Base-by-base conservation (phyloP, 1,139 yeast genomes). In the Saccharomyces pastorianus region DNA sequence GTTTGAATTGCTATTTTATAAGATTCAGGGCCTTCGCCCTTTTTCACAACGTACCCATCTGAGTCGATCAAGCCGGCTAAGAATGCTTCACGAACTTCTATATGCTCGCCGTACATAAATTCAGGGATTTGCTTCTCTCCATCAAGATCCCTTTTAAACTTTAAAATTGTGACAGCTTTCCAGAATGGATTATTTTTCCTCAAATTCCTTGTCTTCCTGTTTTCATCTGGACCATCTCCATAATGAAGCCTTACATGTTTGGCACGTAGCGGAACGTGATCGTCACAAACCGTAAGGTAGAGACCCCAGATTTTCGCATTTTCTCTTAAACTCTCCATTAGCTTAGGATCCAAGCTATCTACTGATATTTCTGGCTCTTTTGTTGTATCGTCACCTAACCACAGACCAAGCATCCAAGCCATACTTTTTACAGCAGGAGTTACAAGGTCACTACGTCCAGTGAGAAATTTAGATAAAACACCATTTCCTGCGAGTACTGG, bases 41-140 rank as follows among this genome's bases (percentile, higher is more conserved):
- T 55, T 34, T 57, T 57, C 51, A 56, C 51, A 20, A 72, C 73
- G 47, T 60, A 53, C 26, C 77, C 77, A 56, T 68, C 66, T n/a
- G 76, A 61, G 57, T 75, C 79, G 53, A 75, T 64, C 26, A 75
- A 60, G 59, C 78, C 79, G 31, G 78, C 78, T 54, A 75, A 50
- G 56, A 72, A 73, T 23, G 66, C 64, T 64, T 76, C 79, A 53
- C 79, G 69, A 42, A 73, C 71, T 17, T 59, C 64, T 47, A 72
- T 56, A 25, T 65, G 64, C 44, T 69, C 73, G 29, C 56, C 52
- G 55, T 65, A 59, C 58, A 69, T 59, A 26, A 59, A 60, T 11
- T 52, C 42, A 14, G 73, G 71, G 23, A 68, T 61, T 46, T 58
- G 55, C 51, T 68, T 68, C n/a, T 54, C 57, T 6, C 63, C 64